These are phyloP conservation scores for Alloascoidea hylecoeti DNA, from an alignment of 805 yeast species.

Conservation along the genomic window DNA sequence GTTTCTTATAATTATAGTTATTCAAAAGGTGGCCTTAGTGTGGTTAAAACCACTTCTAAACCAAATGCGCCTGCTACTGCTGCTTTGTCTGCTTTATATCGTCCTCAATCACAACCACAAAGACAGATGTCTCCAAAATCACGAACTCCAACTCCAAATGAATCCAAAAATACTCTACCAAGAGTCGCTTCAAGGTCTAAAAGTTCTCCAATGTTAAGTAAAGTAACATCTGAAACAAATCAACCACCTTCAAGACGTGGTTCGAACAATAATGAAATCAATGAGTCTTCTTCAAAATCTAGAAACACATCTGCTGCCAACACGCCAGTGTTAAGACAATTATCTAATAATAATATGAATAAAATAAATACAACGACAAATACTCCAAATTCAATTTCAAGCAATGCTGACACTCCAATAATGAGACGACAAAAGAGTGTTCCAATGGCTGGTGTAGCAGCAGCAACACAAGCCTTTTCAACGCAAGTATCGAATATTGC, in stretches of 20 bases:
- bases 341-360: too few species aligned
- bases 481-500: background rate
- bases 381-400: background rate
- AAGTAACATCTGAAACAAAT: too few species aligned
- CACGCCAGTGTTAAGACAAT: background rate
- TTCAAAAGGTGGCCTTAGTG: constrained; percentile 27
- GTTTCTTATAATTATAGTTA: constrained; percentile 8
- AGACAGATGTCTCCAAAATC: constrained; percentile 2
- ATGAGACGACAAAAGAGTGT: background rate
- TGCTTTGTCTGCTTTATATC: background rate
- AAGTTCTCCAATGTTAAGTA: background rate
- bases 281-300: background rate
- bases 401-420: background rate
- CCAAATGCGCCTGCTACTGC: constrained; percentile 21
- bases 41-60: constrained; percentile 28
- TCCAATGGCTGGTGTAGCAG: background rate
- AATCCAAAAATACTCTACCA: background rate
- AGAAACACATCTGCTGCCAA: too few species aligned
- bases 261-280: background rate
- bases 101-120: background rate
- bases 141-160: constrained; percentile 3
- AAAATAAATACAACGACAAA: too few species aligned
- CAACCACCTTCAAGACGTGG: too few species aligned
- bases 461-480: background rate
- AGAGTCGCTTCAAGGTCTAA: background rate